Evolutionary conservation across 768 basidiomycete species (phyloP).

Genomic region (Suillus decipiens): DNA sequence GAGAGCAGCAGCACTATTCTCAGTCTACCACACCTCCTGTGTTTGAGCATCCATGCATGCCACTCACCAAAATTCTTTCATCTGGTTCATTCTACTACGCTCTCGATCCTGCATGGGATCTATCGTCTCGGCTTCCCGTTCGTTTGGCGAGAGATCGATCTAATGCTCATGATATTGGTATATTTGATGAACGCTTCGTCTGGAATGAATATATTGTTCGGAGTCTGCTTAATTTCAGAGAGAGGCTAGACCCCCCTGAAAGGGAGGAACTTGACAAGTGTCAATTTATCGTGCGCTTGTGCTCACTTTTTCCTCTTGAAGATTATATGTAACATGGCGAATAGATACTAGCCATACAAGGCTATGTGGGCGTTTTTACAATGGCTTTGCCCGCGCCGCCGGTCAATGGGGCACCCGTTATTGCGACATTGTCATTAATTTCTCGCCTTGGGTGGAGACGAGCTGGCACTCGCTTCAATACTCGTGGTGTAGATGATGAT

Average conservation of each 20-base stretch:
- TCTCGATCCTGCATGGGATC: slow-evolving; percentile 80
- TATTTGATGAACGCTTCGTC: slow-evolving; percentile 85
- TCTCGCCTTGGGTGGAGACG: slow-evolving; percentile 92
- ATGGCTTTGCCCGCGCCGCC: slow-evolving; percentile 78
- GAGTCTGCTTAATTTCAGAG: slow-evolving; percentile 86
- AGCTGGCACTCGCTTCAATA: slow-evolving; percentile 97
- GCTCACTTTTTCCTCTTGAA: slow-evolving; percentile 14
- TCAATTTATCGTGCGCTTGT: slow-evolving; percentile 73
- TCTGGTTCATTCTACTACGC: slow-evolving; percentile 95
- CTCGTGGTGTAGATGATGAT: slow-evolving; percentile 93
- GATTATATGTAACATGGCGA: slow-evolving; percentile 13
- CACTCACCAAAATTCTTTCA: slow-evolving; percentile 87
- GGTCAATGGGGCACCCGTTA: slow-evolving; percentile 66
- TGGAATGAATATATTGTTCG: slow-evolving; percentile 95
- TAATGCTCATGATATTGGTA: slow-evolving; percentile 47
- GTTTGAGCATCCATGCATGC: slow-evolving; percentile 88
- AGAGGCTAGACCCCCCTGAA: slow-evolving; percentile 69
- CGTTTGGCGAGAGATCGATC: slow-evolving; percentile 58
- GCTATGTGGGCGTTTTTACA: slow-evolving; percentile 83
- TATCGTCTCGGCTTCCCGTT: slow-evolving; percentile 79
- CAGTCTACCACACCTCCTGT: slow-evolving; percentile 48
- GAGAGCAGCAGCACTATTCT: slow-evolving; percentile 41
- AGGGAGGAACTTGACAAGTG: slow-evolving; percentile 76
- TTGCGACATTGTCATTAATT: slow-evolving; percentile 79
- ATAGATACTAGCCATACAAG: slow-evolving; percentile 90